Evolutionary conservation across 495 filamentous ascomycete genomes (phyloP).

Genomic region (Tuber microsphaerosporum): DNA sequence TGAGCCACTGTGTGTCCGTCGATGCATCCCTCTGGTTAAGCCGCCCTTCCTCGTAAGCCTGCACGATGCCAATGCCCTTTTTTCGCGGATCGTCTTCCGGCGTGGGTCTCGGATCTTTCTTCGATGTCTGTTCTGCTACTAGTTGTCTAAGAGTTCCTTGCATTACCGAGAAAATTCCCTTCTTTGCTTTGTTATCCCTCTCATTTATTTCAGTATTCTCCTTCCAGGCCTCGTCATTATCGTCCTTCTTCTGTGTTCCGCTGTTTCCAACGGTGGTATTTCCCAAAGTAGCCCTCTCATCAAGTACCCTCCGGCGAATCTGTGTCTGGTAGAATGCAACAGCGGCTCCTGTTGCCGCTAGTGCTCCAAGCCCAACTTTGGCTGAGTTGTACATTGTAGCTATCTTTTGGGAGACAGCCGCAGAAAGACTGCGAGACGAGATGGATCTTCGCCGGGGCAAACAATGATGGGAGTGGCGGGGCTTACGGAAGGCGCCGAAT

Average conservation of each 20-base stretch:
- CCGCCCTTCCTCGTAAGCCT: not conserved
- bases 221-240: not conserved
- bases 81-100: conserved; percentile 6
- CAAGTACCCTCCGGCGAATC: conserved; percentile 12
- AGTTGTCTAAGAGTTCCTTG: conserved; percentile 11
- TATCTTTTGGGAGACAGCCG: not conserved
- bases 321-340: conserved; percentile 30
- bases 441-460: not conserved
- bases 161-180: not conserved
- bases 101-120: conserved; percentile 8
- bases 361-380: conserved; percentile 31
- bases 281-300: not conserved
- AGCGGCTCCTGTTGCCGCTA: conserved; percentile 30
- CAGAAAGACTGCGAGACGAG: not conserved
- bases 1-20: conserved; percentile 37
- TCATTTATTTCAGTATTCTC: conserved; percentile 6
- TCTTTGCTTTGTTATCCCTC: conserved; percentile 6
- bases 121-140: conserved; percentile 9
- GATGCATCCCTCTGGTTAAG: conserved; percentile 15
- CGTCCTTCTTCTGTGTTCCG: not conserved
- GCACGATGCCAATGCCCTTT: conserved; percentile 6
- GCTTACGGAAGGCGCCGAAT: not conserved
- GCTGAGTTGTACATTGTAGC: conserved; percentile 30
- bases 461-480: not conserved
- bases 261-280: not conserved